phyloP scores from a whole-genome alignment of 305 asterid species.

The Plantago lanceolata region DNA sequence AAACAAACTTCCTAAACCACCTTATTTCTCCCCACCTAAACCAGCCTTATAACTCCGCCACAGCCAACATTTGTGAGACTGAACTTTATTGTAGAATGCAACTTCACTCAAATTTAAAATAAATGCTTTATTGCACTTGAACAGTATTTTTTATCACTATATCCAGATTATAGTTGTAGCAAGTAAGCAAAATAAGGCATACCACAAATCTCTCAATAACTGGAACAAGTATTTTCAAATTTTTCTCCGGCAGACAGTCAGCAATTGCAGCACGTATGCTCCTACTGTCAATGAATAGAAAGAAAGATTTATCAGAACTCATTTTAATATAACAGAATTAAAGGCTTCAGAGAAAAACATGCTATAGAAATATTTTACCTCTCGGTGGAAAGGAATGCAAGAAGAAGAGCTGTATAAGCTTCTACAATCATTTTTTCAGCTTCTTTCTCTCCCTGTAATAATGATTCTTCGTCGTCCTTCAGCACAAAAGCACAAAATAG shows the following conservation, averaged over 20 bases:
- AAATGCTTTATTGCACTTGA: not conserved
- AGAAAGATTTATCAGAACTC: conserved; percentile 19
- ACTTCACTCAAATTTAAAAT: not conserved
- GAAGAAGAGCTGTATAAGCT: conserved; percentile 96
- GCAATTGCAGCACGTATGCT: conserved; percentile 55
- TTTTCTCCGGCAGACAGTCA: conserved; percentile 57
- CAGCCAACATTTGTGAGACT: not conserved
- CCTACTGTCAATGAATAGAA: conserved; percentile 40
- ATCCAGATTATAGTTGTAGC: conserved; percentile 1
- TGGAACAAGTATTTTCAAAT: conserved; percentile 64
- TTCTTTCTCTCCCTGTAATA: conserved; percentile 84
- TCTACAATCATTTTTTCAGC: conserved; percentile 97
- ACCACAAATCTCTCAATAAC: conserved; percentile 96
- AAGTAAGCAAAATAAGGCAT: conserved; percentile 29
- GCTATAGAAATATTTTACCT: conserved; percentile 38
- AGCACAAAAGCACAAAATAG: conserved; percentile 14
- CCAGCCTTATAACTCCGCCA: too few species aligned
- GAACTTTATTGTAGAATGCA: not conserved
- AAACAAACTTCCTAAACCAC: too few species aligned
- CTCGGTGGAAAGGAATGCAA: conserved; percentile 92
- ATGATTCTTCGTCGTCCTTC: conserved; percentile 81
- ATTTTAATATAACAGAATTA: conserved; percentile 18
- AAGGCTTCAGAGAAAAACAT: not conserved
- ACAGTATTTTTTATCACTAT: too few species aligned
- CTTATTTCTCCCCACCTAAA: too few species aligned